Conservation (phyloP, 805 yeast species). For the Lachancea waltii region DNA sequence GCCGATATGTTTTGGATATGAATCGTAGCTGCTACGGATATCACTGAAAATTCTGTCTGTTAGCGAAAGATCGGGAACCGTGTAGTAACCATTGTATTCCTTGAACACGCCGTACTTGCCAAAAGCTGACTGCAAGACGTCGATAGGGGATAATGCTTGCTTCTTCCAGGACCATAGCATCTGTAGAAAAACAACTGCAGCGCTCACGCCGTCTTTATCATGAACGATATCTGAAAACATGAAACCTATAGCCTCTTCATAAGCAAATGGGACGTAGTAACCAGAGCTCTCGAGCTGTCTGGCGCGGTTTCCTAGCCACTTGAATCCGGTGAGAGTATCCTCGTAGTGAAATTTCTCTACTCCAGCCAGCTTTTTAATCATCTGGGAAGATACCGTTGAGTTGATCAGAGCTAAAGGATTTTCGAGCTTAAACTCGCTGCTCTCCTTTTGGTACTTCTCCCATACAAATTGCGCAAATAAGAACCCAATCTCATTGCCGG, state of each 20-base stretch:
- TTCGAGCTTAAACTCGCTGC: constrained; percentile 27
- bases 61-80: constrained; percentile 46
- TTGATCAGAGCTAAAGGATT: constrained; percentile 53
- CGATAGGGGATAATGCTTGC: constrained; percentile 34
- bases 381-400: constrained; percentile 89
- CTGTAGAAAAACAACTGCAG: constrained; percentile 69
- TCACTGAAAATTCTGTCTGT: constrained; percentile 51
- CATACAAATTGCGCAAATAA: constrained; percentile 66
- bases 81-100: constrained; percentile 82
- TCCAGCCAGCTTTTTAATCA: constrained; percentile 63
- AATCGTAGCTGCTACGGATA: constrained; percentile 35
- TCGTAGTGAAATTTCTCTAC: constrained; percentile 52
- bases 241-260: constrained; percentile 93
- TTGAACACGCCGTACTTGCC: constrained; percentile 70
- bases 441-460: constrained; percentile 26
- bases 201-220: constrained; percentile 91
- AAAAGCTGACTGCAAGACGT: constrained; percentile 53
- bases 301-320: constrained; percentile 94
- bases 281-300: constrained; percentile 62
- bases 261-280: constrained; percentile 74
- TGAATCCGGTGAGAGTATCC: constrained; percentile 92
- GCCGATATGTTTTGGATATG: constrained; percentile 49
- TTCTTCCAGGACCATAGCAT: constrained; percentile 50
- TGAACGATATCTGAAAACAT: constrained; percentile 72
- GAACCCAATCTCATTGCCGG: constrained; percentile 88